Evolutionary conservation across 1,284 basidiomycete genomes (phyloP).

Genomic region (Sutorius eximius): DNA sequence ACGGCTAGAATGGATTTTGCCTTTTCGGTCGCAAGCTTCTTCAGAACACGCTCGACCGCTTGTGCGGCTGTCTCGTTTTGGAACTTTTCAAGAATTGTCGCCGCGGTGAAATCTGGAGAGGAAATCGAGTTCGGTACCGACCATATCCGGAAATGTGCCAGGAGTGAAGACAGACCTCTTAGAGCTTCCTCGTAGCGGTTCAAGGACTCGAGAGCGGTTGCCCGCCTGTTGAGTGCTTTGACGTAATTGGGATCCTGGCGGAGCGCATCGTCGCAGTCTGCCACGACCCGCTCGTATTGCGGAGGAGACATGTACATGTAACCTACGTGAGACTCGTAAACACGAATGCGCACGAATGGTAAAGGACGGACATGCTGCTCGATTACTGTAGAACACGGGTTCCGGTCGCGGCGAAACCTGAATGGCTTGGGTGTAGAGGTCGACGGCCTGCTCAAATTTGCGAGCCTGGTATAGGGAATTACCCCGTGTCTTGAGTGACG

Average conservation of each 20-base stretch:
- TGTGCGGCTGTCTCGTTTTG: conserved; percentile 78
- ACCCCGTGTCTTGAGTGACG: conserved; percentile 83
- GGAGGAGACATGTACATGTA: conserved; percentile 91
- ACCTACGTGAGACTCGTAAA: conserved; percentile 47
- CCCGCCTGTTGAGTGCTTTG: conserved; percentile 95
- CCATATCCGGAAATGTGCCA: not conserved
- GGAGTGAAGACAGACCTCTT: conserved; percentile 53
- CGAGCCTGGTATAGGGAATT: conserved; percentile 87
- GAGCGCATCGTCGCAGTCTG: conserved; percentile 90
- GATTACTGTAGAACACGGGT: conserved; percentile 96
- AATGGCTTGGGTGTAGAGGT: conserved; percentile 92
- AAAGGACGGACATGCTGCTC: conserved; percentile 81
- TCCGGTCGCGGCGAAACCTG: conserved; percentile 81
- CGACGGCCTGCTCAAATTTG: conserved; percentile 76
- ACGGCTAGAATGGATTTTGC: conserved; percentile 71
- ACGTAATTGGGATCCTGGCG: conserved; percentile 85
- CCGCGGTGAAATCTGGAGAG: conserved; percentile 86
- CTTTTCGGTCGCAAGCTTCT: conserved; percentile 75
- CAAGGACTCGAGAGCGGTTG: conserved; percentile 81
- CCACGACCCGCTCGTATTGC: conserved; percentile 82
- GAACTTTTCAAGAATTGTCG: conserved; percentile 94
- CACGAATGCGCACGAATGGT: not conserved
- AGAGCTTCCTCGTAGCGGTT: conserved; percentile 75
- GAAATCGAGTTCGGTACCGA: not conserved
- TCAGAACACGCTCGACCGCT: conserved; percentile 90